Evolutionary conservation across 176 grass and related monocot genomes (phyloP).

Genomic region (Neostapfia colusana): DNA sequence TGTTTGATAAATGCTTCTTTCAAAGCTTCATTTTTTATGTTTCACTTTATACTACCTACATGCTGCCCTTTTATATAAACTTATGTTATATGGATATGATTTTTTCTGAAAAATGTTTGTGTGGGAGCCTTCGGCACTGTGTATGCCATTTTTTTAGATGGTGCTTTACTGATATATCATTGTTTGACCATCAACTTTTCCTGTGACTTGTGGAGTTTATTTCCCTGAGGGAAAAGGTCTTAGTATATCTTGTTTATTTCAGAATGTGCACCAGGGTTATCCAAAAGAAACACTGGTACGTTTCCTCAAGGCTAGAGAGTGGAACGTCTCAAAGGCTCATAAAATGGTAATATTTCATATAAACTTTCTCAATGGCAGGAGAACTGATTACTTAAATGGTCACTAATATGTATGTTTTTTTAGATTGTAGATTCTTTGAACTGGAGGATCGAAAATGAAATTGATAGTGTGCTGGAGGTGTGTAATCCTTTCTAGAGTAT

Average conservation of each 20-base stretch:
- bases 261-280: conserved; percentile 95
- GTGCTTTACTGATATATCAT: conserved; percentile 8
- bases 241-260: conserved; percentile 30
- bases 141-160: no score
- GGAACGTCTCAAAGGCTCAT: conserved; percentile 75
- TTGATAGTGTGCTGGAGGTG: conserved; percentile 81
- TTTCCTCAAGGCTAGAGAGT: conserved; percentile 94
- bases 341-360: conserved; percentile 72
- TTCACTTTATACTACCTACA: conserved; percentile 4
- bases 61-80: background rate
- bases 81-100: background rate
- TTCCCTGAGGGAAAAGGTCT: background rate
- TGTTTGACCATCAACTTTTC: conserved; percentile 29
- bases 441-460: conserved; percentile 92
- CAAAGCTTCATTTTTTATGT: background rate
- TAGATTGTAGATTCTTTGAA: conserved; percentile 90
- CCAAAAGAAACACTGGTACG: conserved; percentile 71
- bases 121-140: no score
- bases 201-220: conserved; percentile 9
- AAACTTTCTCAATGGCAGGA: background rate
- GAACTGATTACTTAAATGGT: conserved; percentile 14
- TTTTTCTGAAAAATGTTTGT: background rate
- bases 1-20: conserved; percentile 13
- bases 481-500: conserved; percentile 43
- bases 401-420: conserved; percentile 27